A percentile compares a stretch with the other conserved stretches of the same genome.
Conservation (phyloP, 805 yeast species). For the Ogataea polymorpha region DNA sequence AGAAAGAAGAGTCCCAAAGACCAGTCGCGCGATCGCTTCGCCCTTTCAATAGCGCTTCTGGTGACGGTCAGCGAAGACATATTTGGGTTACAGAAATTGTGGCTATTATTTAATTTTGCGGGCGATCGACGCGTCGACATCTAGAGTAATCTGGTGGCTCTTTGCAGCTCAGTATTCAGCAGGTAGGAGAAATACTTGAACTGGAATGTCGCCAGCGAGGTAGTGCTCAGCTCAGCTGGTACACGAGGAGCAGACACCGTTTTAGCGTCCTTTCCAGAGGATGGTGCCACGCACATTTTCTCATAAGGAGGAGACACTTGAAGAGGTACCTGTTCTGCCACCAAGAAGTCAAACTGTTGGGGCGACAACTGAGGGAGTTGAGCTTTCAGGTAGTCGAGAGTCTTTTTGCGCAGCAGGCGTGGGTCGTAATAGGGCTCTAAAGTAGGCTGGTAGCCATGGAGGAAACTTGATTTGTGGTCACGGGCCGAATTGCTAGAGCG, state of each 20-base stretch:
- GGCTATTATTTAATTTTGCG: neutral
- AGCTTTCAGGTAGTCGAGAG: slow-evolving; percentile 11
- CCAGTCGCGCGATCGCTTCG: slow-evolving; percentile 48
- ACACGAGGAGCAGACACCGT: slow-evolving; percentile 4
- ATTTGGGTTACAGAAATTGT: neutral
- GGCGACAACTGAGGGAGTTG: slow-evolving; percentile 7
- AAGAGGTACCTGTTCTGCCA: slow-evolving; percentile 12
- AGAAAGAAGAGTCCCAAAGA: slow-evolving; percentile 72
- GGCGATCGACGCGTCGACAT: slow-evolving; percentile 11
- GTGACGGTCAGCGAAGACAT: slow-evolving; percentile 7
- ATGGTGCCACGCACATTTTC: slow-evolving; percentile 4
- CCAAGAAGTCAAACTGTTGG: slow-evolving; percentile 7
- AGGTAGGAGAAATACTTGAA: slow-evolving; percentile 11
- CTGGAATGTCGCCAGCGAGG: slow-evolving; percentile 15
- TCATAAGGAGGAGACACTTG: slow-evolving; percentile 12
- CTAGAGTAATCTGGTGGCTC: neutral
- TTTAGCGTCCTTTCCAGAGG: neutral
- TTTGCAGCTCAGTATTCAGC: slow-evolving; percentile 3
- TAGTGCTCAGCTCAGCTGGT: slow-evolving; percentile 7
- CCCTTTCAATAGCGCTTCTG: slow-evolving; percentile 8
- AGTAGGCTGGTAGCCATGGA: slow-evolving; percentile 2
- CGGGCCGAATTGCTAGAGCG: neutral
- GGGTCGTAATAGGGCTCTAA: slow-evolving; percentile 7
- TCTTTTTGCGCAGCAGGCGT: slow-evolving; percentile 2
- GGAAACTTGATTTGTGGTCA: neutral